Conservation (phyloP, 2,329 filamentous ascomycete species). For the Scopulariopsis brevicaulis region DNA sequence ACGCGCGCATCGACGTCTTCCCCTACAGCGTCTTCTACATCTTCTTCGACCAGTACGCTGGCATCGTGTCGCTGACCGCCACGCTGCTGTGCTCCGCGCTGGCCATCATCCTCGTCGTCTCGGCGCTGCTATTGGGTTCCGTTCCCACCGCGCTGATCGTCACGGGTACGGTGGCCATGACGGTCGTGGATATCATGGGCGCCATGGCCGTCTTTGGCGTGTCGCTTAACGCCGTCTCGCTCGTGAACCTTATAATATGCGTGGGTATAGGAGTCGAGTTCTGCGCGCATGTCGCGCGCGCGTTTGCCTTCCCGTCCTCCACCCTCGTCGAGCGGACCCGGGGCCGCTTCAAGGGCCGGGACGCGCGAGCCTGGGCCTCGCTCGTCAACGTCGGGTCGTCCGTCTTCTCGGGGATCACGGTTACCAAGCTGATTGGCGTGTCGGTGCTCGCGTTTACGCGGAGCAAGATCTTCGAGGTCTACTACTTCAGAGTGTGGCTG, state of each 20-base stretch:
- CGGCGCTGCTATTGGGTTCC: slow-evolving; percentile 73
- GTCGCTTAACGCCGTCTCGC: slow-evolving; percentile 84
- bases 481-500: slow-evolving; percentile 97
- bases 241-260: slow-evolving; percentile 95
- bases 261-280: slow-evolving; percentile 96
- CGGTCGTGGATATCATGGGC: slow-evolving; percentile 84
- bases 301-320: slow-evolving; percentile 85
- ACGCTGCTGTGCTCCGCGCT: slow-evolving; percentile 74
- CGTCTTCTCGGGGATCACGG: slow-evolving; percentile 90
- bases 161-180: slow-evolving; percentile 84
- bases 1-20: slow-evolving; percentile 75
- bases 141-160: slow-evolving; percentile 71
- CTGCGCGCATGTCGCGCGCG: slow-evolving; percentile 90
- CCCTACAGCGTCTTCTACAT: slow-evolving; percentile 97
- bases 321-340: slow-evolving; percentile 72
- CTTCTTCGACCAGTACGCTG: slow-evolving; percentile 95
- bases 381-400: slow-evolving; percentile 90
- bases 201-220: slow-evolving; percentile 86
- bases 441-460: slow-evolving; percentile 86
- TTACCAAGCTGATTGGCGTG: slow-evolving; percentile 91
- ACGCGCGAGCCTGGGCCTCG: slow-evolving; percentile 84
- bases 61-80: slow-evolving; percentile 69
- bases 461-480: slow-evolving; percentile 98
- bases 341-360: slow-evolving; percentile 61
- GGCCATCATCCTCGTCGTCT: slow-evolving; percentile 73